Percentiles rank a stretch among this genome's conserved stretches.
phyloP scores from a whole-genome alignment of 257 asterid species.

The Mentha longifolia region DNA sequence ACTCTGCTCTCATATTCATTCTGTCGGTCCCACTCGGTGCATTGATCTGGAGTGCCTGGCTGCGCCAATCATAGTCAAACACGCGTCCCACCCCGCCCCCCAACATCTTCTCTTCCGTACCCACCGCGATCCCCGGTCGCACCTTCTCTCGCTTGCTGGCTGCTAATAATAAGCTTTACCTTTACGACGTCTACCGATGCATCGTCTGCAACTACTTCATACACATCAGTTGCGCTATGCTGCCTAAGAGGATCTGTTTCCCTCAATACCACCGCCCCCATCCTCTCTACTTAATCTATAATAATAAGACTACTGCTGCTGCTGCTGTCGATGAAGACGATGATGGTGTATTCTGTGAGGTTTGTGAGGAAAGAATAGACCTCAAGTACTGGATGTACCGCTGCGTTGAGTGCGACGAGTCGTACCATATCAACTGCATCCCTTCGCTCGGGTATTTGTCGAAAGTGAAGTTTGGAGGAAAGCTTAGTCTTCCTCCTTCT shows the following conservation, averaged over 20 bases:
- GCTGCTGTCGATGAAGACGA: too few species aligned
- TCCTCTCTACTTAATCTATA: neutral
- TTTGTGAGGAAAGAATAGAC: slow-evolving; percentile 1
- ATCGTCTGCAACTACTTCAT: neutral
- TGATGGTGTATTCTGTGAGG: neutral
- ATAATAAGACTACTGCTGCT: too few species aligned
- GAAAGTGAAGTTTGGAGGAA: slow-evolving; percentile 21
- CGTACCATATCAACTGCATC: slow-evolving; percentile 23
- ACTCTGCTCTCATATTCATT: neutral
- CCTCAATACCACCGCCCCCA: slow-evolving; percentile 20
- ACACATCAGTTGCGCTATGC: slow-evolving; percentile 10
- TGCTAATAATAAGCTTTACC: neutral
- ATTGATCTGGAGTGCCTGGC: slow-evolving; percentile 21
- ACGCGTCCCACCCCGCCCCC: neutral
- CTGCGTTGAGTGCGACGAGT: neutral
- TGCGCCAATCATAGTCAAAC: slow-evolving; percentile 2
- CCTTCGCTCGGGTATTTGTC: slow-evolving; percentile 10
- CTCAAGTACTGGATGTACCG: slow-evolving; percentile 6
- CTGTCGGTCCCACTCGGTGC: too few species aligned
- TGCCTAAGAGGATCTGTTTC: neutral
- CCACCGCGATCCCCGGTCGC: neutral
- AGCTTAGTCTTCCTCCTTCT: neutral
- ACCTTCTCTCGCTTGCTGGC: neutral
- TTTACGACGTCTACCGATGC: slow-evolving; percentile 5
- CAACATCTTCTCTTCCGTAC: slow-evolving; percentile 14